Base-by-base conservation (phyloP, 768 basidiomycete genomes). In the Boletus rufocinnamomeus region DNA sequence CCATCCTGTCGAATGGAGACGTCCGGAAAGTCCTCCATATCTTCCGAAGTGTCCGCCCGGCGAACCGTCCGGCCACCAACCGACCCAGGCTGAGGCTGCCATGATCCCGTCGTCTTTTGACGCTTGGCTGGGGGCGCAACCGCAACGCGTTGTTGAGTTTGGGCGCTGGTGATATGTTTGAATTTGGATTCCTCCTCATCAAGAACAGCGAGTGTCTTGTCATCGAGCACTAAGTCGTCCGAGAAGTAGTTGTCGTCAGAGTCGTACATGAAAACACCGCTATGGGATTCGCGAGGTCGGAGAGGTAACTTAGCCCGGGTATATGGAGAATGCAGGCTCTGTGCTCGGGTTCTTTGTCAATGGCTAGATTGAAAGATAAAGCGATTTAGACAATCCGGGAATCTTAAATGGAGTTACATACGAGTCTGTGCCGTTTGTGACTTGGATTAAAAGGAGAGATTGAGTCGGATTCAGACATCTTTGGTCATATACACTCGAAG, bases 191-290 rank as follows among this genome's bases (percentile, higher is more conserved):
- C 89, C 55, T 80, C 80, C 54, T 79, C 75, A 62, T 89, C 87
- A 21, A 90, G 78, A 30, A 79, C 73, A 11, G 87, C 86, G 50
- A 89, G 71, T 0, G 83, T 78, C 59, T 81, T 75, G 52, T 83
- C 86, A 66, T 90, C 87, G 43, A 90, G 72, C 44, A 83, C 76
- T 60, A 88, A 75, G 54, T 86, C 86, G 69, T 87, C 87, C 63
- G 78, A 76, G 69, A 80, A 78, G 68, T 85, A 85, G 67, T 86
- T 81, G 70, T 89, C 89, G 72, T 89, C 89, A 32, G 81, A 84
- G 73, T 82, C 82, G 64, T 81, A 75, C 85, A 88, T 88, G 57
- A 56, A 60, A 59, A 50, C 30, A 25, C 52, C 32, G n/a, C 35
- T n/a, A n/a, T 17, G 41, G 41, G n/a, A 6, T 40, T 30, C 21